Percentiles rank a stretch among this genome's conserved stretches.
Conservation (phyloP, 768 basidiomycete genomes). For the Lactarius sp. region DNA sequence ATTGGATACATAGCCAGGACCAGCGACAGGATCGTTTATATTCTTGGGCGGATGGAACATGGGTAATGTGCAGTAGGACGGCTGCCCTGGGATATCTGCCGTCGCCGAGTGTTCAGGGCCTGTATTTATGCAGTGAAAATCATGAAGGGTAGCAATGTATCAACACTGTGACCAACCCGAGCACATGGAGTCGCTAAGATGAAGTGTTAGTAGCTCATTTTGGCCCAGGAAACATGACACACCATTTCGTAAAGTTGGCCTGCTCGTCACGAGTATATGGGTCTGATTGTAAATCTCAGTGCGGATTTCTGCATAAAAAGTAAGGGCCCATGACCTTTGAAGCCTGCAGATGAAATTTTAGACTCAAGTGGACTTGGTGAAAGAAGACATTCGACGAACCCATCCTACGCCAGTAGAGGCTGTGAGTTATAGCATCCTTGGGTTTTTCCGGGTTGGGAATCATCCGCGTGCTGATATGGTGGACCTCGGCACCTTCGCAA, state of each 20-base stretch:
- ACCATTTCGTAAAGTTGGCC: slow-evolving; percentile 51
- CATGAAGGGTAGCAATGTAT: not conserved
- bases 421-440: slow-evolving; percentile 54
- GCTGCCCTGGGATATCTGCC: slow-evolving; percentile 37
- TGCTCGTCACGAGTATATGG: slow-evolving; percentile 59
- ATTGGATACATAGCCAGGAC: slow-evolving; percentile 46
- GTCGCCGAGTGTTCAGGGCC: slow-evolving; percentile 48
- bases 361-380: not conserved
- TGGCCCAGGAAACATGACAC: slow-evolving; percentile 17
- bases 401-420: slow-evolving; percentile 52
- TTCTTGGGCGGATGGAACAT: slow-evolving; percentile 44
- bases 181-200: slow-evolving; percentile 47
- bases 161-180: slow-evolving; percentile 32
- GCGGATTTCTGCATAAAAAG: not conserved
- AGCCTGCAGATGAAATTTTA: slow-evolving; percentile 37
- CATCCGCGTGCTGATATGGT: slow-evolving; percentile 43
- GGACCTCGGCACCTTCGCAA: slow-evolving; percentile 42
- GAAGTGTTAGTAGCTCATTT: slow-evolving; percentile 4
- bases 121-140: slow-evolving; percentile 23
- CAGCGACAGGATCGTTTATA: slow-evolving; percentile 29
- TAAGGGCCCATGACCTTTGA: slow-evolving; percentile 39
- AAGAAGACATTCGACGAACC: slow-evolving; percentile 36
- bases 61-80: slow-evolving; percentile 51
- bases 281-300: slow-evolving; percentile 33
- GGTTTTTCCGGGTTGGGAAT: slow-evolving; percentile 42